Percentiles rank a stretch among this genome's conserved stretches.
Conservation (phyloP, 2,329 filamentous ascomycete species). For the Penicillium freii region DNA sequence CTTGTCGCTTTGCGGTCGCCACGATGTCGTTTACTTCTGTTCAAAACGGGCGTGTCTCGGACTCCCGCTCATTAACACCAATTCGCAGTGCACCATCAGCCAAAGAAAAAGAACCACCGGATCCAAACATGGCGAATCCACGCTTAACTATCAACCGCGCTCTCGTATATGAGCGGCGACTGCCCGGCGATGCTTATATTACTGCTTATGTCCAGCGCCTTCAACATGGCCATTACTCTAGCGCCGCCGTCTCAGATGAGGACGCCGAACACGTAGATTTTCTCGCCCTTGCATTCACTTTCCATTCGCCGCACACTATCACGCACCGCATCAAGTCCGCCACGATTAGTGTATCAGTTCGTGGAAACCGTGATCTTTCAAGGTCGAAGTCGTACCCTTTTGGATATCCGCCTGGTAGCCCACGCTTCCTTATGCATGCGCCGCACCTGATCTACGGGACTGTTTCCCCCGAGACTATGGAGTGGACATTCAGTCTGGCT, state of each 20-base stretch:
- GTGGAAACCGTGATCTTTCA: conserved; percentile 5
- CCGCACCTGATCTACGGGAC: conserved; percentile 51
- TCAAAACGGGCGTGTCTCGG: neutral
- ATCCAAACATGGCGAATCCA: conserved; percentile 40
- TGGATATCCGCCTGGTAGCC: conserved; percentile 28
- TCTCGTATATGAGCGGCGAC: conserved; percentile 50
- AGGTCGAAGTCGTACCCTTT: conserved; percentile 1
- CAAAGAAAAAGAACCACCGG: conserved; percentile 17
- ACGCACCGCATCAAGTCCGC: conserved; percentile 51
- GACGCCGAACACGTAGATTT: conserved; percentile 49
- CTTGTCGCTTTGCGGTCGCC: conserved; percentile 6
- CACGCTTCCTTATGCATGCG: conserved; percentile 51
- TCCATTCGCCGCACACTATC: conserved; percentile 46
- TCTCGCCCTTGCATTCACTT: conserved; percentile 50
- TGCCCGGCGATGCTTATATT: conserved; percentile 50
- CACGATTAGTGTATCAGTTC: conserved; percentile 41
- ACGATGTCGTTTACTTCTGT: conserved; percentile 8
- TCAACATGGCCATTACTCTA: conserved; percentile 51
- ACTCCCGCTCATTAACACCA: neutral
- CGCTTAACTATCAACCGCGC: conserved; percentile 40
- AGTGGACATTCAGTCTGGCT: conserved; percentile 50
- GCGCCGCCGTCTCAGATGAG: conserved; percentile 42
- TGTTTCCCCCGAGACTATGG: conserved; percentile 48
- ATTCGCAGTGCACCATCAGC: conserved; percentile 1
- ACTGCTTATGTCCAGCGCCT: conserved; percentile 52